These are phyloP conservation scores for Boletus barrowsii DNA, from an alignment of 768 basidiomycete genomes.

Conservation along the genomic window DNA sequence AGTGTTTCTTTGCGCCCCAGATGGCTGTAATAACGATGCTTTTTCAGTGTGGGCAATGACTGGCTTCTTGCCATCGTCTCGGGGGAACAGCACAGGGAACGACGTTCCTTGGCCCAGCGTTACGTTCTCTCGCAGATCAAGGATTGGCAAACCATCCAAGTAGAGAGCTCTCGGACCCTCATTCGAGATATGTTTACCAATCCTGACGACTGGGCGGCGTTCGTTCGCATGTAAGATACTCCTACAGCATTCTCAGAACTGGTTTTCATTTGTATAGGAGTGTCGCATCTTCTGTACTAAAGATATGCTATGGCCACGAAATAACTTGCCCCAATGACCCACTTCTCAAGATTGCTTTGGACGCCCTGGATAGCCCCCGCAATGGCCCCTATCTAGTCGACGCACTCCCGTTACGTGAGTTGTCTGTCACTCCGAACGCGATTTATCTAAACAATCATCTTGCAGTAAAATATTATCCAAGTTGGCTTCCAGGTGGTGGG, in stretches of 20 bases:
- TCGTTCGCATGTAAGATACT: slow-evolving; percentile 3
- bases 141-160: slow-evolving; percentile 12
- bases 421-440: background rate
- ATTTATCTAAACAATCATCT: background rate
- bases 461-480: slow-evolving; percentile 13
- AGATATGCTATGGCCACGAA: slow-evolving; percentile 6
- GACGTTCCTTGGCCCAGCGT: slow-evolving; percentile 8
- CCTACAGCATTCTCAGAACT: too few species aligned
- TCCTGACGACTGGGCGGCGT: background rate
- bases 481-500: slow-evolving; percentile 13
- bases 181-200: background rate
- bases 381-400: slow-evolving; percentile 11
- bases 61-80: slow-evolving; percentile 1
- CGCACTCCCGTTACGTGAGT: slow-evolving; percentile 5
- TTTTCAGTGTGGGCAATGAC: background rate
- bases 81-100: slow-evolving; percentile 9
- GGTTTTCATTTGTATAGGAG: background rate
- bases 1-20: background rate
- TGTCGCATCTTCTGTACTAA: background rate
- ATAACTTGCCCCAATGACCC: background rate
- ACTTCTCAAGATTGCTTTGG: slow-evolving; percentile 6
- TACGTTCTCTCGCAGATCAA: slow-evolving; percentile 12
- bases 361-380: background rate
- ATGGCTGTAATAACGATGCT: background rate
- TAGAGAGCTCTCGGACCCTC: slow-evolving; percentile 4